A percentile compares a stretch with the other conserved stretches of the same genome.
phyloP scores from a whole-genome alignment of 805 yeast genomes.

The Candida lessepsii region DNA sequence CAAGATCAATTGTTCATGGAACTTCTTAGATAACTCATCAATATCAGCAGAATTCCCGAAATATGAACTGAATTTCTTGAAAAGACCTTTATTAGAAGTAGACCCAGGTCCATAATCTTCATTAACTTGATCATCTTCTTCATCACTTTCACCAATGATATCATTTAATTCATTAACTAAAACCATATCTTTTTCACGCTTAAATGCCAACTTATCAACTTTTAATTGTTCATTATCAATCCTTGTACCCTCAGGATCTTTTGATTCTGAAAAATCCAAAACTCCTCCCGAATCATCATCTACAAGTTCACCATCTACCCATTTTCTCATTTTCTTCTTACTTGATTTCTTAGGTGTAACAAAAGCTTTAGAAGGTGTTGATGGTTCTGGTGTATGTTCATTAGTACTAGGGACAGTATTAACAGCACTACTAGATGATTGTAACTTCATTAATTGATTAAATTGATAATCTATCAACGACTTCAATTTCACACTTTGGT shows the following conservation, averaged over 20 bases:
- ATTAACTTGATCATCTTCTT: constrained; percentile 24
- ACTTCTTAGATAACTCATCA: constrained; percentile 58
- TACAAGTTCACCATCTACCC: constrained; percentile 40
- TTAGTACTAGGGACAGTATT: not conserved
- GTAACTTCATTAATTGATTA: constrained; percentile 35
- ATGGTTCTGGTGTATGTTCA: not conserved
- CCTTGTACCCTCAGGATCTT: constrained; percentile 13
- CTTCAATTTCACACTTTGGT: constrained; percentile 26
- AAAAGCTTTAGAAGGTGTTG: not conserved
- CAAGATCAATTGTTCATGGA: constrained; percentile 73
- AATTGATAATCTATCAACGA: constrained; percentile 39
- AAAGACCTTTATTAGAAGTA: constrained; percentile 17
- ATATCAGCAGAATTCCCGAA: constrained; percentile 48
- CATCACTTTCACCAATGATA: constrained; percentile 33
- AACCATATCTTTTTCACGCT: constrained; percentile 37
- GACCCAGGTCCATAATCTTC: constrained; percentile 8
- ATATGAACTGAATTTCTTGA: constrained; percentile 35
- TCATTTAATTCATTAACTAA: constrained; percentile 41
- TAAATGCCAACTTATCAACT: constrained; percentile 35
- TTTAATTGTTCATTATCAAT: constrained; percentile 12
- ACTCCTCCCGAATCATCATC: constrained; percentile 21
- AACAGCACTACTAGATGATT: constrained; percentile 7
- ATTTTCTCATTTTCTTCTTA: constrained; percentile 41
- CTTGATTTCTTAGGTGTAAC: constrained; percentile 1
- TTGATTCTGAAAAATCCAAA: constrained; percentile 34